Percentiles rank a stretch among this genome's conserved stretches.
These are phyloP conservation scores for Irpex rosettiformis DNA, from an alignment of 1,284 basidiomycete genomes.

Conservation along the genomic window DNA sequence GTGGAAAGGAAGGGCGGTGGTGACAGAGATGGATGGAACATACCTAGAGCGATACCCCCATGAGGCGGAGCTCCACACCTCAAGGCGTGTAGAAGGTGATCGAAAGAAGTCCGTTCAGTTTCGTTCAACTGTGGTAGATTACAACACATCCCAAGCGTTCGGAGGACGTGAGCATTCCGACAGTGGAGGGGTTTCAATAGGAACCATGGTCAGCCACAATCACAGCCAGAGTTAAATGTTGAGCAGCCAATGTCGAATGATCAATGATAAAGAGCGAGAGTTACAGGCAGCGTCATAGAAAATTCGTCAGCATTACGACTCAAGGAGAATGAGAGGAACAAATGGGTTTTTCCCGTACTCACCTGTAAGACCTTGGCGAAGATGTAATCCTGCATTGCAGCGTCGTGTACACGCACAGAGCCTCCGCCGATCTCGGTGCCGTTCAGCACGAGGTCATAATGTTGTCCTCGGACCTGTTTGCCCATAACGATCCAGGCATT, in stretches of 20 bases:
- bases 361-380: constrained; percentile 80
- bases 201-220: background rate
- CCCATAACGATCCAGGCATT: background rate
- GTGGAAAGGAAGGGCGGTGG: background rate
- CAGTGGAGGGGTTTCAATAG: background rate
- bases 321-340: no score
- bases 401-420: constrained; percentile 90
- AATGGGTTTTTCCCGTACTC: no score
- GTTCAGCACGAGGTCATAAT: constrained; percentile 96
- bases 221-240: background rate
- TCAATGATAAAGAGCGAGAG: no score
- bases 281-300: background rate
- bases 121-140: constrained; percentile 57
- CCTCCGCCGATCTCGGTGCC: constrained; percentile 94
- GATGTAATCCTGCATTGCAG: constrained; percentile 80
- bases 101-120: constrained; percentile 73
- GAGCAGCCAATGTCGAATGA: background rate
- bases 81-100: constrained; percentile 83
- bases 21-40: background rate
- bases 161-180: background rate
- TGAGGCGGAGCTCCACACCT: constrained; percentile 91
- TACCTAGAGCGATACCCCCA: constrained; percentile 91
- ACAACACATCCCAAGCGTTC: background rate
- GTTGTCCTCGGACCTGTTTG: constrained; percentile 82
- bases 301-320: background rate